Conservation (phyloP, 164 flowering plant genomes). For the Annona cherimola region DNA sequence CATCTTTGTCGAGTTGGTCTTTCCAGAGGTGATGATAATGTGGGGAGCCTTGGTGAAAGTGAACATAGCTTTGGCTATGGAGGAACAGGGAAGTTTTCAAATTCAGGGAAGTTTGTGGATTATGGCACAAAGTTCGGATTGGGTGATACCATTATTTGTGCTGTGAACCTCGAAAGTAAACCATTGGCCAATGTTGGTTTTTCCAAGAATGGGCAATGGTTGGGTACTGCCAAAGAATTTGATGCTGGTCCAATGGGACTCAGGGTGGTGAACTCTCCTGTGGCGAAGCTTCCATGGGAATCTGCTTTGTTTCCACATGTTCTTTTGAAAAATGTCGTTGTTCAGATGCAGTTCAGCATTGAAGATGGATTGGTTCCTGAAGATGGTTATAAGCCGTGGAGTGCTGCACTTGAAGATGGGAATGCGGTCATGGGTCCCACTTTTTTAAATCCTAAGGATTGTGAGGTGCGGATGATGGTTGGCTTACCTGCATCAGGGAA, state of each 20-base stretch:
- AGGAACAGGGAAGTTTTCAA: conserved; percentile 57
- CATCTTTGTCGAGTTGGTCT: conserved; percentile 56
- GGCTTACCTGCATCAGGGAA: conserved; percentile 71
- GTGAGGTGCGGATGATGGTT: conserved; percentile 69
- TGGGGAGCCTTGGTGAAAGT: conserved; percentile 54
- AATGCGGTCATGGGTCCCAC: conserved; percentile 41
- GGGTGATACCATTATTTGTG: conserved; percentile 58
- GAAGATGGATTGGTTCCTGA: conserved; percentile 53
- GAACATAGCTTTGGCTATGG: conserved; percentile 49
- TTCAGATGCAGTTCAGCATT: conserved; percentile 49
- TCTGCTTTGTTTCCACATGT: conserved; percentile 60
- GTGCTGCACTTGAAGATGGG: conserved; percentile 43
- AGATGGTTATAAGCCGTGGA: conserved; percentile 63
- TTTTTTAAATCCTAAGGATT: conserved; percentile 25
- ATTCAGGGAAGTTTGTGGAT: conserved; percentile 35
- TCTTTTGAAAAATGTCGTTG: conserved; percentile 55
- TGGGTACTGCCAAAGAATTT: conserved; percentile 46
- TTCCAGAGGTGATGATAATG: conserved; percentile 49
- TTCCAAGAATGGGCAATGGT: conserved; percentile 56
- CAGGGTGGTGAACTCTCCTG: conserved; percentile 29
- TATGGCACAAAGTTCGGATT: conserved; percentile 52
- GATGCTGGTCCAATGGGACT: conserved; percentile 42
- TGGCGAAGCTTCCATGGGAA: conserved; percentile 28
- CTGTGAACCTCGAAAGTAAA: conserved; percentile 44
- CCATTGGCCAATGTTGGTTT: conserved; percentile 46